These are phyloP conservation scores for Candida suzukii DNA, from an alignment of 805 yeast species.

Conservation along the genomic window DNA sequence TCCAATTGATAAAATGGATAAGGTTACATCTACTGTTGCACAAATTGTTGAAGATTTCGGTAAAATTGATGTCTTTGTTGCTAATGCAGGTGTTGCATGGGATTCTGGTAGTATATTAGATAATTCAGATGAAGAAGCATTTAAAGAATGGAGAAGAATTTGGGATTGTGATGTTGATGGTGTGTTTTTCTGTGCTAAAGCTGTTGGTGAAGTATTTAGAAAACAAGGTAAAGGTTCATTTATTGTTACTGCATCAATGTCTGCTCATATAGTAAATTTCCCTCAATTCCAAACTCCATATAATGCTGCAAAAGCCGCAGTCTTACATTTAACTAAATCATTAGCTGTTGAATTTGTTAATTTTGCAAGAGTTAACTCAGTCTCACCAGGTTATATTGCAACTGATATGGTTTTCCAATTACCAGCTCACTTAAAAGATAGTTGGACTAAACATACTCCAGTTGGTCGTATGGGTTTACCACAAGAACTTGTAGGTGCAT, in stretches of 20 bases:
- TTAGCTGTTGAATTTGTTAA: constrained; percentile 87
- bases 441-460: constrained; percentile 51
- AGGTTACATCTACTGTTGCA: constrained; percentile 41
- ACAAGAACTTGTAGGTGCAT: constrained; percentile 73
- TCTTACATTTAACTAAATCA: constrained; percentile 67
- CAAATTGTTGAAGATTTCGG: constrained; percentile 65
- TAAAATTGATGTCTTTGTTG: constrained; percentile 74
- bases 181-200: constrained; percentile 72
- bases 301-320: constrained; percentile 83
- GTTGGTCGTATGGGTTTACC: constrained; percentile 72
- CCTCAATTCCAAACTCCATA: constrained; percentile 86
- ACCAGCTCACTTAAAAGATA: constrained; percentile 34
- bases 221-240: constrained; percentile 71
- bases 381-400: constrained; percentile 81
- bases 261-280: constrained; percentile 78
- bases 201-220: constrained; percentile 65
- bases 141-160: constrained; percentile 62
- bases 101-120: constrained; percentile 47
- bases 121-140: constrained; percentile 35
- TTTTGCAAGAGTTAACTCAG: constrained; percentile 76
- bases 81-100: constrained; percentile 90
- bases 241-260: constrained; percentile 83
- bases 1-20: constrained; percentile 40
- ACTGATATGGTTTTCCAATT: constrained; percentile 56
- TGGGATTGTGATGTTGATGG: constrained; percentile 74